Evolutionary conservation across 225 moss, liverwort and hornwort genomes (phyloP).

Genomic region (Polytrichum formosum): DNA sequence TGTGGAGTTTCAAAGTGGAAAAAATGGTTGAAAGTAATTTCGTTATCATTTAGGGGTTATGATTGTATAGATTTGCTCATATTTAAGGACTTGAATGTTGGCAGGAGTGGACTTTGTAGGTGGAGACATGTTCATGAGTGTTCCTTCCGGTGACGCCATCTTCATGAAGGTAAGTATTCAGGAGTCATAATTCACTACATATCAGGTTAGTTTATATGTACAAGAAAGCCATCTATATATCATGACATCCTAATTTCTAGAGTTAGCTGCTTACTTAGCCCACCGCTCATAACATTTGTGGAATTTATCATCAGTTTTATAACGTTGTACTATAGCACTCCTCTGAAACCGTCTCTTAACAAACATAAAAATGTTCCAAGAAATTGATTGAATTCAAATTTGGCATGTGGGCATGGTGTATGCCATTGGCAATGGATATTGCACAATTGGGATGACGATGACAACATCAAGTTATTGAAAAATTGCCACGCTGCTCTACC

Average conservation of each 20-base stretch:
- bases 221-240: no score
- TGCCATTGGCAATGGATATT: conserved; percentile 21
- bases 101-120: conserved; percentile 37
- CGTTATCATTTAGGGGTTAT: not conserved
- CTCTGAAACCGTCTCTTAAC: no score
- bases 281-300: no score
- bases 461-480: conserved; percentile 13
- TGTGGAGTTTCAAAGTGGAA: not conserved
- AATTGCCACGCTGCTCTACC: conserved; percentile 28
- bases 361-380: no score
- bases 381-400: no score
- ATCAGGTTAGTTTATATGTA: no score
- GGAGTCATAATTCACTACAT: no score
- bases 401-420: no score
- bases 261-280: no score
- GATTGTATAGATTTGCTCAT: not conserved
- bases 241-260: no score
- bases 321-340: no score
- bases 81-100: not conserved
- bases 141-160: conserved; percentile 37
- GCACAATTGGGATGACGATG: conserved; percentile 34
- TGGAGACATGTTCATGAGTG: conserved; percentile 39
- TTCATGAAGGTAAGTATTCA: conserved; percentile 31
- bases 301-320: no score
- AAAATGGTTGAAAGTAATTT: not conserved